Evolutionary conservation across 2,329 filamentous ascomycete species (phyloP).

Genomic region (Apiospora pterosperma): DNA sequence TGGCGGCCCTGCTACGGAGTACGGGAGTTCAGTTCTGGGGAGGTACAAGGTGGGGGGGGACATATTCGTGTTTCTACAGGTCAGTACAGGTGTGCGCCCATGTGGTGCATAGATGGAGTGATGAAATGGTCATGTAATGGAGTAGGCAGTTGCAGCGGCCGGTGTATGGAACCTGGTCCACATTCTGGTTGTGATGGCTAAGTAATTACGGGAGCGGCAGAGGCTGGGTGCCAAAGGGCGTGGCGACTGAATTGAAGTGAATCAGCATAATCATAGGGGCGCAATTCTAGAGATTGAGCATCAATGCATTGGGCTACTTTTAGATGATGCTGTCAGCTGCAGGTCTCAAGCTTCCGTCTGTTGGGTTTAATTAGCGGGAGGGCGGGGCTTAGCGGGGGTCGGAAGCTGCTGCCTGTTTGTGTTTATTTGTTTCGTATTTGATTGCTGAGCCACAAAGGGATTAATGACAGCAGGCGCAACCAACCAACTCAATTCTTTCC

Average conservation of each 20-base stretch:
- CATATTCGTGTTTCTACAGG: not conserved
- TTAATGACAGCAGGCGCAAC: too few species aligned
- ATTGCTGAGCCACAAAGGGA: not conserved
- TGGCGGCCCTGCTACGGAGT: not conserved
- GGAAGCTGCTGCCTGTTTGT: not conserved
- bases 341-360: too few species aligned
- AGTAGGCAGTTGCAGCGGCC: not conserved
- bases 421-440: not conserved
- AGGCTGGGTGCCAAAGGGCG: too few species aligned
- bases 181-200: too few species aligned
- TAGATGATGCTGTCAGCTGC: too few species aligned
- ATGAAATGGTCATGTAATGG: not conserved
- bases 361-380: not conserved
- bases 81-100: not conserved
- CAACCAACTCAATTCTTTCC: not conserved
- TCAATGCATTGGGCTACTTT: too few species aligned
- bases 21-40: too few species aligned
- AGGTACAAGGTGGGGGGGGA: not conserved
- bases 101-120: not conserved
- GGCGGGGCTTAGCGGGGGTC: not conserved
- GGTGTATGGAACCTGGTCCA: too few species aligned
- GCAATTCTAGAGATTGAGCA: too few species aligned
- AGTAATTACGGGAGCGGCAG: too few species aligned
- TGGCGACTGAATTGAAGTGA: too few species aligned
- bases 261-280: too few species aligned